Conservation (phyloP, 768 basidiomycete genomes). For the Pilatotrama ljubarskyi region DNA sequence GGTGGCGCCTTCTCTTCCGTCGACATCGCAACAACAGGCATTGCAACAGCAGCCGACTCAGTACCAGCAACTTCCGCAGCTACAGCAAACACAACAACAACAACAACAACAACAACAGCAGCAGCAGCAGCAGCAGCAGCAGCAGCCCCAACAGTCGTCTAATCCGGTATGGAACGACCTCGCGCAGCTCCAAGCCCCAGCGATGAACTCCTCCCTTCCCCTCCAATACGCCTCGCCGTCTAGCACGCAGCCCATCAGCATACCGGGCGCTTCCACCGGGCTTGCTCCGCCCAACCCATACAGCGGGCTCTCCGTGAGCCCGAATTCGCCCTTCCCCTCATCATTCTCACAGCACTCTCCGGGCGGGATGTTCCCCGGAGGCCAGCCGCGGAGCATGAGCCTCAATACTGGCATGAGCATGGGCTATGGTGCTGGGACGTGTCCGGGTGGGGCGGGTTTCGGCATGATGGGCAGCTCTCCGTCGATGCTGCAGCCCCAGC, state of each 20-base stretch:
- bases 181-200: constrained; percentile 23
- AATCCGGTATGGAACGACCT: constrained; percentile 28
- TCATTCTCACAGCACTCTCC: constrained; percentile 17
- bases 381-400: constrained; percentile 24
- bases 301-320: constrained; percentile 24
- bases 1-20: constrained; percentile 11
- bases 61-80: constrained; percentile 3
- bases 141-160: constrained; percentile 11
- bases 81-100: constrained; percentile 13
- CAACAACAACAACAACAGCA: constrained; percentile 1
- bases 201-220: constrained; percentile 27
- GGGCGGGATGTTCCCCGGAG: constrained; percentile 17
- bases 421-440: background rate
- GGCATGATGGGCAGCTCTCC: constrained; percentile 15
- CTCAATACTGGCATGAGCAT: background rate
- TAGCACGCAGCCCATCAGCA: constrained; percentile 17
- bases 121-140: constrained; percentile 1
- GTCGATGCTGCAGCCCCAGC: constrained; percentile 16
- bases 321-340: constrained; percentile 25
- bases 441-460: background rate
- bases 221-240: constrained; percentile 25
- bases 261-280: constrained; percentile 4
- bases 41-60: constrained; percentile 1
- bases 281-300: constrained; percentile 20
- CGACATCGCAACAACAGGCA: constrained; percentile 1